These are phyloP conservation scores for Aspergillus tubingensis DNA, from an alignment of 2,329 filamentous ascomycete genomes.

Conservation along the genomic window DNA sequence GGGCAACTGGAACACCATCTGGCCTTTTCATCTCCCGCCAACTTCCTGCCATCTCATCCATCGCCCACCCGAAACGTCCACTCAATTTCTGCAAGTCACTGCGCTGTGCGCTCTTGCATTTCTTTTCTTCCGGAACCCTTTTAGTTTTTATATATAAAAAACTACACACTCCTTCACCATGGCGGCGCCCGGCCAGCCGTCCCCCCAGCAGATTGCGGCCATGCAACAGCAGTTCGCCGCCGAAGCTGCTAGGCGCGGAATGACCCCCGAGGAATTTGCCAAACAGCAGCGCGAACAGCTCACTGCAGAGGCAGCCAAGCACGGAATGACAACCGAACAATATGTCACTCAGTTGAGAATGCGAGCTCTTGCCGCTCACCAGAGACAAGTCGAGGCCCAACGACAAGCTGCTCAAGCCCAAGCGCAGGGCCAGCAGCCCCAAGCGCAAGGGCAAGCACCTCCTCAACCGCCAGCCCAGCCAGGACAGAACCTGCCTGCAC, in stretches of 20 bases:
- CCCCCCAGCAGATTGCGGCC: slow-evolving; percentile 78
- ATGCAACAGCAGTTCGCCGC: slow-evolving; percentile 81
- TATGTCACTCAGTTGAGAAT: slow-evolving; percentile 48
- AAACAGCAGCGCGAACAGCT: slow-evolving; percentile 56
- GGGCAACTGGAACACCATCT: slow-evolving; percentile 17
- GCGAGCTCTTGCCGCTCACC: slow-evolving; percentile 50
- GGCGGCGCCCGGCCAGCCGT: slow-evolving; percentile 54
- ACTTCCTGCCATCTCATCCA: slow-evolving; percentile 6
- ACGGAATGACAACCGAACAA: slow-evolving; percentile 54
- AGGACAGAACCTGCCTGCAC: slow-evolving; percentile 40
- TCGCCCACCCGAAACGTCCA: not conserved
- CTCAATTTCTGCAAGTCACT: not conserved
- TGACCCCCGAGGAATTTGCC: slow-evolving; percentile 83
- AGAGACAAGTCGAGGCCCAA: slow-evolving; percentile 39
- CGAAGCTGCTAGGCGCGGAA: slow-evolving; percentile 80
- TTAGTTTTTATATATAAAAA: not conserved
- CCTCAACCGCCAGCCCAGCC: slow-evolving; percentile 27
- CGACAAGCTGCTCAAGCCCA: slow-evolving; percentile 28
- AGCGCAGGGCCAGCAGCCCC: slow-evolving; percentile 6
- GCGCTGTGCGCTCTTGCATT: not conserved
- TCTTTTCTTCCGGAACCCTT: not conserved
- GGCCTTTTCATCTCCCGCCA: slow-evolving; percentile 21
- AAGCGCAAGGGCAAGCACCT: slow-evolving; percentile 21
- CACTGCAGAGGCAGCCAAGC: slow-evolving; percentile 53
- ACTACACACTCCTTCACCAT: slow-evolving; percentile 25